phyloP scores from a whole-genome alignment of 257 asterid genomes.

The Salvia miltiorrhiza region DNA sequence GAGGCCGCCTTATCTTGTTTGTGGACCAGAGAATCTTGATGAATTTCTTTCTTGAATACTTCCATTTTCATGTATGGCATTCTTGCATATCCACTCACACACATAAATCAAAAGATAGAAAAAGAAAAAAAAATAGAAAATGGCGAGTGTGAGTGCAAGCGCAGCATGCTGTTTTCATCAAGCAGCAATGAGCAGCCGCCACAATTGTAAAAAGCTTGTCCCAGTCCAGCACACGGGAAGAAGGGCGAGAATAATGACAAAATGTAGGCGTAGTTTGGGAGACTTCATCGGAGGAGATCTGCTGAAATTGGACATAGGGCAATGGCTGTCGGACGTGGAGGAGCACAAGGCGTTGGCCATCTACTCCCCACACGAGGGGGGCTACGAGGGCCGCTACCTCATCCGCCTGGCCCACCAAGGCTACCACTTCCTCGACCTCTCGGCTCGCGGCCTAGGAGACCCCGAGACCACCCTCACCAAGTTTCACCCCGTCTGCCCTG shows the following conservation, averaged over 20 bases:
- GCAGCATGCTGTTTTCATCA: constrained; percentile 28
- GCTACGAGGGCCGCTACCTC: constrained; percentile 82
- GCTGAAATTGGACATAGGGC: constrained; percentile 56
- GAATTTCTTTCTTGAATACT: background rate
- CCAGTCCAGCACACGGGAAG: background rate
- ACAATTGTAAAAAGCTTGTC: constrained; percentile 19
- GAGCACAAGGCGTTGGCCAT: constrained; percentile 86
- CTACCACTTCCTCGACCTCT: constrained; percentile 73
- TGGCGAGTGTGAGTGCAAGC: constrained; percentile 23
- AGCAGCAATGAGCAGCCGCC: constrained; percentile 26
- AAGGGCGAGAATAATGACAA: constrained; percentile 16
- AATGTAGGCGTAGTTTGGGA: constrained; percentile 37
- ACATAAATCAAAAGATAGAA: background rate
- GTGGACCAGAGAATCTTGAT: constrained; percentile 18
- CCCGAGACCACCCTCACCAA: constrained; percentile 89
- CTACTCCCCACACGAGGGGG: constrained; percentile 87
- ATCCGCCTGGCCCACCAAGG: constrained; percentile 64
- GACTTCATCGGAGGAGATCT: constrained; percentile 92
- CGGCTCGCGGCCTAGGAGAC: constrained; percentile 87
- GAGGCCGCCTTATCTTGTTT: constrained; percentile 33
- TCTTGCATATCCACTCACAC: background rate
- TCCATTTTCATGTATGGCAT: constrained; percentile 7
- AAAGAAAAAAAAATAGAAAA: no score
- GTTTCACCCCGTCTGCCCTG: constrained; percentile 89
- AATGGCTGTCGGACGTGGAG: constrained; percentile 79